Base-by-base conservation (phyloP, 495 filamentous ascomycete species). In the Trichoderma gamsii region DNA sequence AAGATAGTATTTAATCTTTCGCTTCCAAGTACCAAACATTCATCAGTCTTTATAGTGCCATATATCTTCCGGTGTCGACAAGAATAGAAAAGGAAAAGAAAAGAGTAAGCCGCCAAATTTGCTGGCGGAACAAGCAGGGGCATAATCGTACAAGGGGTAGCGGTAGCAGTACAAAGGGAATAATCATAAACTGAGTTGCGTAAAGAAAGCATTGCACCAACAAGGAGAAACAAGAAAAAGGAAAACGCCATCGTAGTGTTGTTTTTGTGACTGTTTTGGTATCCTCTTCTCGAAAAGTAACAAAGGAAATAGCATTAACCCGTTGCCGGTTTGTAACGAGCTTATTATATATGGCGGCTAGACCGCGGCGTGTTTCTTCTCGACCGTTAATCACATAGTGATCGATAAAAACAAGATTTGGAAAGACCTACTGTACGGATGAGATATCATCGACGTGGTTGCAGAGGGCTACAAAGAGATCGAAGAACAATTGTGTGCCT, bases 401-500 rank as follows among this genome's bases (percentile, higher is more conserved):
- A 35, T 12, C 67, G 66, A 43, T 13, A 0, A 21, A 56, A 72
- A 64, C 44, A 29, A 23, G 15, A 3, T 7, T n/a, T n/a, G n/a
- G 16, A 41, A 29, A 23, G 16, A 76, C 81, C 80, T 75, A 83
- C 81, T 78, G 75, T 70, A 77, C 79, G 65, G 72, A 78, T 23
- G 80, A 81, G 71, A 86, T 82, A 70, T 87, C 84, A 69, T 87
- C 86, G 41, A 97, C 91, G 78, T 96, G 92, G 76, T 97, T 97
- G 77, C 90, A 92, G 79, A 97, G 85, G 5, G 92, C 92, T 51
- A 97, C 92, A 77, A 97, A 97, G 69, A 97, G 79, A 78, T 97
- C 92, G 77, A 97, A 97, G 81, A 96, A 96, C 73, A 97, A 79
- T 73, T 89, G 88, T 4, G 80, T 79, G 69, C 91, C 91, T 25